These are phyloP conservation scores for Neurospora sp. DNA, from an alignment of 495 filamentous ascomycete species.

Conservation along the genomic window DNA sequence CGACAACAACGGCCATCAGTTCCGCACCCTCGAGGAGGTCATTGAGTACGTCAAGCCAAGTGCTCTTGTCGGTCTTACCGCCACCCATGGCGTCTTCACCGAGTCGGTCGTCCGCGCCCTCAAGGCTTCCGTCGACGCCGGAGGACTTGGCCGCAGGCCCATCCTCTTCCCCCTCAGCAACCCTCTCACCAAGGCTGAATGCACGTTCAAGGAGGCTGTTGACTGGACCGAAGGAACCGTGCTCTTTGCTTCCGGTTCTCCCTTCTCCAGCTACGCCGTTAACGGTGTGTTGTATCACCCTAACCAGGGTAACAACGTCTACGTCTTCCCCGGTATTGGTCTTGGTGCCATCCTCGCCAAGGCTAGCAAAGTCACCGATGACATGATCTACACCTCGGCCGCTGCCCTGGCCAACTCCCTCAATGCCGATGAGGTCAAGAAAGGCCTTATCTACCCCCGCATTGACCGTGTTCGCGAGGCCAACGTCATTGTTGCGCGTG, in stretches of 20 bases:
- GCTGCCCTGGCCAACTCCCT: conserved; percentile 70
- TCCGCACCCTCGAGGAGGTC: conserved; percentile 80
- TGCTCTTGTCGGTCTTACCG: conserved; percentile 88
- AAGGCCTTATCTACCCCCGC: conserved; percentile 85
- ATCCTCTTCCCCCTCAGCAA: conserved; percentile 94
- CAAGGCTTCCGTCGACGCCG: conserved; percentile 50
- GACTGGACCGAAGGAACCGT: conserved; percentile 79
- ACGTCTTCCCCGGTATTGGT: conserved; percentile 96
- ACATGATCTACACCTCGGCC: conserved; percentile 91
- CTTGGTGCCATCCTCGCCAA: conserved; percentile 90
- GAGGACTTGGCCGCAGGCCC: conserved; percentile 65
- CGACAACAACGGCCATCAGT: conserved; percentile 88
- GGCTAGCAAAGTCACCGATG: conserved; percentile 78
- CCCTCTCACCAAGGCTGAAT: conserved; percentile 91
- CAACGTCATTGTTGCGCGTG: conserved; percentile 73
- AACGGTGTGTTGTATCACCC: conserved; percentile 65
- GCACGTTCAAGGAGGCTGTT: conserved; percentile 87
- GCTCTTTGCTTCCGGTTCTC: conserved; percentile 91
- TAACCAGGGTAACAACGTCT: conserved; percentile 86
- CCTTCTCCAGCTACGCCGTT: conserved; percentile 67
- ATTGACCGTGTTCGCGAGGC: conserved; percentile 87
- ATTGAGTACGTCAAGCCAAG: conserved; percentile 91
- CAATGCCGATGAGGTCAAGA: conserved; percentile 66
- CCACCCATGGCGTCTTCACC: conserved; percentile 90
- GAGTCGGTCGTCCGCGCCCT: conserved; percentile 75